Base-by-base conservation (phyloP, 2,329 filamentous ascomycete species). In the Aspergillus versicolor region DNA sequence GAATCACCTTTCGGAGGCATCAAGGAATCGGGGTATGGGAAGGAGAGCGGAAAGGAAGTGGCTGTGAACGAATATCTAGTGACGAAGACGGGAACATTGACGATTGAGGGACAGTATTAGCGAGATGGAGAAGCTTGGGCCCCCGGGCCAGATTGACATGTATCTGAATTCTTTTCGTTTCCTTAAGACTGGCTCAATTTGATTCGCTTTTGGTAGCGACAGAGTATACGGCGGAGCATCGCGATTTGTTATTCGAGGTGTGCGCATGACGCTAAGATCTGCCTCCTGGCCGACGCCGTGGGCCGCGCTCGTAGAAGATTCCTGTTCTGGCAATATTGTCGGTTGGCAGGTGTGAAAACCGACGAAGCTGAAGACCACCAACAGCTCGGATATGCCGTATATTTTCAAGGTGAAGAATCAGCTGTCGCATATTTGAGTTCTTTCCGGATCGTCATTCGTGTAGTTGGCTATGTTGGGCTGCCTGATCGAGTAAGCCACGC, bases 1-100 rank as follows among this genome's bases (percentile, higher is more conserved):
- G 86, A 88, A 67, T 82, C 82, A 21, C 86, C 86, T 3, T 88
- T 88, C 65, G 86, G 86, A 17, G 86, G 86, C 3, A 86, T 88
- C 65, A 88, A 88, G 74, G 84, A 88, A 66, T 84, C 81, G 5
- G 86, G 86, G 0, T 88, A 88, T 67, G 86, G 86, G 21, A 88
- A 88, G 70, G 86, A 88, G 67, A 83, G 80, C 32, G 86, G 86
- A 15, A 88, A 86, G 71, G 84, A 87, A 61, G 84, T 88, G 48
- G 85, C 85, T 3, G 79, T 87, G 19, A 77, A 81, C 44, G 85
- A 87, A 68, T 87, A 86, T 63, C 58, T 85, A 64, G 81, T 87
- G 44, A 84, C 82, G 12, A 88, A 88, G 76, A 88, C 85, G 0
- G 85, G 85, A 8, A 88, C 85, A 0, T 73, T 88, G 61, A 86